Evolutionary conservation across 2,329 filamentous ascomycete species (phyloP).

Genomic region (Monosporascus sp.): DNA sequence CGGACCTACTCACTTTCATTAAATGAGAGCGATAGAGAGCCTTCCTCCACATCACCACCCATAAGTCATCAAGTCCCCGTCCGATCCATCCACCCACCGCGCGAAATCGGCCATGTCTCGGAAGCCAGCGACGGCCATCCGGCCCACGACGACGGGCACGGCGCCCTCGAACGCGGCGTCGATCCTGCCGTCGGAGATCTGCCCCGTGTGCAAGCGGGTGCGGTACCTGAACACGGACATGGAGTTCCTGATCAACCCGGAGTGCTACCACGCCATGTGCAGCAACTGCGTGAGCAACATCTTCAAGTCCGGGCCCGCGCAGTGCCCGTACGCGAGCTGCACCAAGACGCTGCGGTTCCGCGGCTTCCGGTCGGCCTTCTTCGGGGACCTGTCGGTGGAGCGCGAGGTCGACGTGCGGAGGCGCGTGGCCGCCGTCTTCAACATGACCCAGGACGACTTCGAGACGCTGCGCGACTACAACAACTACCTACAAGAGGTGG

Average conservation of each 20-base stretch:
- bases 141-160: conserved; percentile 11
- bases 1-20: no score
- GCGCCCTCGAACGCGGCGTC: conserved; percentile 17
- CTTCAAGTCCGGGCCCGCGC: conserved; percentile 85
- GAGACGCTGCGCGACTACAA: conserved; percentile 80
- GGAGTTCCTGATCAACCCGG: conserved; percentile 92
- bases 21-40: no score
- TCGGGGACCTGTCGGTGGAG: conserved; percentile 82
- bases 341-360: conserved; percentile 78
- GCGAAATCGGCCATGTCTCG: conserved; percentile 30
- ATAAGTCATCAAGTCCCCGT: no score
- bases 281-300: conserved; percentile 91
- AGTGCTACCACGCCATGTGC: conserved; percentile 99
- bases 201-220: conserved; percentile 94
- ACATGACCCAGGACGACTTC: conserved; percentile 87
- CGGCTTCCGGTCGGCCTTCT: conserved; percentile 82
- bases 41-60: no score
- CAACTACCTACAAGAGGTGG: conserved; percentile 89
- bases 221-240: conserved; percentile 93
- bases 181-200: conserved; percentile 61
- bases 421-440: conserved; percentile 75
- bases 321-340: conserved; percentile 88
- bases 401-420: conserved; percentile 88
- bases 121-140: conserved; percentile 20
- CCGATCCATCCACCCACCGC: no score